Evolutionary conservation across 148 eudicot genomes (phyloP).

Genomic region (Persicaria tinctoria): DNA sequence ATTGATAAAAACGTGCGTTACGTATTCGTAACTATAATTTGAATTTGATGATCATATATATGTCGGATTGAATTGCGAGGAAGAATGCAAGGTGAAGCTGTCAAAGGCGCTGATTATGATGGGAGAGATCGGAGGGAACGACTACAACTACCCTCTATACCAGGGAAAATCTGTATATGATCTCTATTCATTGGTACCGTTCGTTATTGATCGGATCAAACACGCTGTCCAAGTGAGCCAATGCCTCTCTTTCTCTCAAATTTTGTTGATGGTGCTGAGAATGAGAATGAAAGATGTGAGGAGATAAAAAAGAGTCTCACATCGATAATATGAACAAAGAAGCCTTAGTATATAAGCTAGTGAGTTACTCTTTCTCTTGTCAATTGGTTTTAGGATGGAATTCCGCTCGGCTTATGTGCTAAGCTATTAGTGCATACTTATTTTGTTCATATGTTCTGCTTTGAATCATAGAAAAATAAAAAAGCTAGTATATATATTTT

Average conservation of each 20-base stretch:
- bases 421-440: too few species aligned
- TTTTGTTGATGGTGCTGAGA: too few species aligned
- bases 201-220: background rate
- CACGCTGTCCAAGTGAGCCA: background rate
- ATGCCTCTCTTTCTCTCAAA: background rate
- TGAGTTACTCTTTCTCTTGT: too few species aligned
- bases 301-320: too few species aligned
- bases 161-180: background rate
- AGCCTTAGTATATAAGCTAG: too few species aligned
- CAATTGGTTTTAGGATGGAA: too few species aligned
- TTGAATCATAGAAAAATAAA: too few species aligned
- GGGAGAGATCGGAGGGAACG: conserved; percentile 8
- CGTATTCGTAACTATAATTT: background rate
- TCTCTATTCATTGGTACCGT: background rate
- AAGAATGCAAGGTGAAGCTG: background rate
- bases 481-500: too few species aligned
- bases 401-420: too few species aligned
- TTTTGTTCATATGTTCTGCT: too few species aligned
- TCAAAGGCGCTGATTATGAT: conserved; percentile 4
- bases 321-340: too few species aligned
- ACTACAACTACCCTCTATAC: conserved; percentile 6
- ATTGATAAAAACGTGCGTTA: background rate
- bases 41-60: background rate
- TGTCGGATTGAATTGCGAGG: background rate
- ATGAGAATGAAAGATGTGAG: too few species aligned